Percentiles rank a stretch among this genome's conserved stretches.
Evolutionary conservation across 225 moss, liverwort and hornwort genomes (phyloP).

Genomic region (Lunularia cruciata): DNA sequence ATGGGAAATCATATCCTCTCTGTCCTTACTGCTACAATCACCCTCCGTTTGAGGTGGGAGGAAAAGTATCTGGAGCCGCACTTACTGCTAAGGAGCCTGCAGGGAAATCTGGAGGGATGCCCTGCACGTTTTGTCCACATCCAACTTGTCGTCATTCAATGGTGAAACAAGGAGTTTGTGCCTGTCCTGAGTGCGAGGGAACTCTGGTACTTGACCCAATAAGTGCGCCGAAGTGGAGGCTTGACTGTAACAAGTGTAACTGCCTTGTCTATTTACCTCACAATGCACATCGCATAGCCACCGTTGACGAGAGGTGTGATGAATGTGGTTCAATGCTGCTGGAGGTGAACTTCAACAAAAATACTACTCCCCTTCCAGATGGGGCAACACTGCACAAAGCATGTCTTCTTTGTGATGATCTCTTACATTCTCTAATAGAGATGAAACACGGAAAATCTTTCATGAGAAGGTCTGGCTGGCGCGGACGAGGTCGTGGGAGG

Average conservation of each 20-base stretch:
- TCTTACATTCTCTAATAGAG: constrained; percentile 86
- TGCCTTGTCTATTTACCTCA: constrained; percentile 96
- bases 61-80: constrained; percentile 65
- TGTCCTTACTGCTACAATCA: constrained; percentile 98
- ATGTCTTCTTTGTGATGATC: constrained; percentile 87
- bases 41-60: constrained; percentile 93
- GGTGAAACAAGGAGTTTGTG: constrained; percentile 92
- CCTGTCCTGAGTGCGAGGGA: constrained; percentile 98
- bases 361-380: constrained; percentile 73
- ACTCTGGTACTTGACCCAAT: constrained; percentile 94
- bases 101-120: constrained; percentile 85
- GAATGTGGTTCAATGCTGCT: constrained; percentile 83
- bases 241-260: constrained; percentile 95
- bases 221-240: constrained; percentile 98
- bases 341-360: constrained; percentile 95
- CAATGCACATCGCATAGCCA: constrained; percentile 82
- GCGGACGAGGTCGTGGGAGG: constrained; percentile 66
- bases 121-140: constrained; percentile 93
- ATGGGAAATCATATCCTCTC: constrained; percentile 92
- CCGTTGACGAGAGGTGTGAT: constrained; percentile 77
- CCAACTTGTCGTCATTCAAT: constrained; percentile 93
- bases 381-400: constrained; percentile 80
- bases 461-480: constrained; percentile 67
- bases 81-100: constrained; percentile 62
- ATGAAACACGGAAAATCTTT: constrained; percentile 95